A percentile compares a stretch with the other conserved stretches of the same genome.
Evolutionary conservation across 805 yeast species (phyloP).

Genomic region (Kodamaea nitidulidarum): DNA sequence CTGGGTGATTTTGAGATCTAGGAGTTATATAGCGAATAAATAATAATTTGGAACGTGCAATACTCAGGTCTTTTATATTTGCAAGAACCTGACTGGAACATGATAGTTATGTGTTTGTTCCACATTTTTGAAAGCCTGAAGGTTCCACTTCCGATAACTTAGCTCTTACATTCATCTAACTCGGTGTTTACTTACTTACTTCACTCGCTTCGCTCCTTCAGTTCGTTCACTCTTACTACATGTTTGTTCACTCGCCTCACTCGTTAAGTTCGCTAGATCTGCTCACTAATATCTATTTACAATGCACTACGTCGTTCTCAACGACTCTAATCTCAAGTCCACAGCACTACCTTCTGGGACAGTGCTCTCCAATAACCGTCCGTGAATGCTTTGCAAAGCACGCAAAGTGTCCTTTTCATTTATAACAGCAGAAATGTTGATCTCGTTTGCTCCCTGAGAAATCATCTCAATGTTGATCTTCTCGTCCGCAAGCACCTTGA

Average conservation of each 20-base stretch:
- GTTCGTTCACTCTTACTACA: no score
- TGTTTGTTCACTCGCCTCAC: background rate
- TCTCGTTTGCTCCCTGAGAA: slow-evolving; percentile 97
- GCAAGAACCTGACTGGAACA: no score
- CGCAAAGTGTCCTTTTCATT: slow-evolving; percentile 76
- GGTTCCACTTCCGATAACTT: no score
- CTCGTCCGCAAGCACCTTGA: slow-evolving; percentile 88
- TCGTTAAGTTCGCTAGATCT: no score
- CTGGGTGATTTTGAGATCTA: slow-evolving; percentile 28
- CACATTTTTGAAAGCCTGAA: no score
- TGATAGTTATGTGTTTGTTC: no score
- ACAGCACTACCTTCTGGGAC: slow-evolving; percentile 24
- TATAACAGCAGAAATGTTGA: slow-evolving; percentile 93
- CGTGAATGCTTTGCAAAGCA: slow-evolving; percentile 84
- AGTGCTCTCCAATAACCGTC: slow-evolving; percentile 54
- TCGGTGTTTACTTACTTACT: no score
- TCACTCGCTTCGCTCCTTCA: no score
- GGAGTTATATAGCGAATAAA: background rate
- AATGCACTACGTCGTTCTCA: slow-evolving; percentile 18
- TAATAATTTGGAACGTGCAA: no score
- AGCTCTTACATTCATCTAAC: no score
- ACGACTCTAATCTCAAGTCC: slow-evolving; percentile 29
- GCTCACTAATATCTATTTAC: no score
- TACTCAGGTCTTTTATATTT: no score
- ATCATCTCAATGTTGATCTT: slow-evolving; percentile 95